These are phyloP conservation scores for Parsonsia alboflavescens DNA, from an alignment of 257 asterid species.

Conservation along the genomic window DNA sequence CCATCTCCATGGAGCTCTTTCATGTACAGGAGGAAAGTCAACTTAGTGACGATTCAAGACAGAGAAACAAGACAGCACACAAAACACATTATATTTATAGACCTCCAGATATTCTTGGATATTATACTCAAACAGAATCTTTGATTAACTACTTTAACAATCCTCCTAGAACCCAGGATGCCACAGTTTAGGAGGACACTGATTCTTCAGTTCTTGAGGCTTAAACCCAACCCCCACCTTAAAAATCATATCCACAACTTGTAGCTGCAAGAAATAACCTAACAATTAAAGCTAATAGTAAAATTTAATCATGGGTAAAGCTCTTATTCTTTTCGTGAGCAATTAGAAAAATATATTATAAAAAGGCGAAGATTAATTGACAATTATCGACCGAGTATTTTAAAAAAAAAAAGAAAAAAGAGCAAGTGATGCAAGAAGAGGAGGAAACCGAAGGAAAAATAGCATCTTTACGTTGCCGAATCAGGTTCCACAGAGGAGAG, in stretches of 20 bases:
- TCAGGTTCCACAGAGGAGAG: constrained; percentile 17
- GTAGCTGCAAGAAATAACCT: not conserved
- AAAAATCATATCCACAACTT: not conserved
- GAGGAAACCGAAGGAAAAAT: not conserved
- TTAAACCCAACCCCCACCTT: not conserved
- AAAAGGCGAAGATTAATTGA: not conserved
- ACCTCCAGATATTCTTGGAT: not conserved
- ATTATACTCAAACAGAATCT: not conserved
- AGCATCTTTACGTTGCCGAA: constrained; percentile 4
- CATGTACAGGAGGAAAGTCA: constrained; percentile 7
- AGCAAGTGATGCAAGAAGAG: not conserved
- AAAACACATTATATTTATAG: not conserved
- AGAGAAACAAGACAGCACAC: not conserved
- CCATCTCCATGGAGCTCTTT: constrained; percentile 69
- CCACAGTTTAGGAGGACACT: not conserved
- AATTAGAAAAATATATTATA: too few relatives aligned
- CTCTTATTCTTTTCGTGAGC: not conserved
- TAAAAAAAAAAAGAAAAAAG: constrained; percentile 9
- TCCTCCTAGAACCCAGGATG: not conserved
- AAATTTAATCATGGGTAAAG: not conserved
- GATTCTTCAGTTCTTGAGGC: not conserved
- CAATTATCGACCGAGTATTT: not conserved
- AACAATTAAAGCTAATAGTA: not conserved
- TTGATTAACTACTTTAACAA: not conserved
- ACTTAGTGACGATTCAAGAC: not conserved